Evolutionary conservation across 176 grass and related monocot genomes (phyloP), one percentile per base, ranked within the genome.

Genomic region (Cocos nucifera): DNA sequence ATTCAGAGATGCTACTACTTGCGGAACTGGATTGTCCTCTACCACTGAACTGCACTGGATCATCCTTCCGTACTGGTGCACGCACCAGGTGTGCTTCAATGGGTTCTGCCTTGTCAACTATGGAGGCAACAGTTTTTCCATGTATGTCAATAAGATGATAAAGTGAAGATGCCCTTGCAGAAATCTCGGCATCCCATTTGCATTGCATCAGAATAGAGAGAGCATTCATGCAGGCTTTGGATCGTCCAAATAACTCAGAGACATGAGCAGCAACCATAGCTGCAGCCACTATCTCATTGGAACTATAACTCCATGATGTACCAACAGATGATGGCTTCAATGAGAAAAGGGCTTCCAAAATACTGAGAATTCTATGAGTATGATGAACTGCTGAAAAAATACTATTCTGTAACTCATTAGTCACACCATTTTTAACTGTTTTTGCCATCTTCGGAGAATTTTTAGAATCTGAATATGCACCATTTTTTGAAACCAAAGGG

Each of bases 211-310:
- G 54, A 23, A 74, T 14, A 74, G 94, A 89, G 51, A 98, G 69
- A 35, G 94, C 82, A 76, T 83, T 93, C 83, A 79, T 81, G 85
- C 94, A 98, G 20, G 94, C 76, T 66, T 89, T 98, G 3, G 85
- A 98, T 39, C 82, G 77, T 22, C 85, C 80, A 83, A 98, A 98
- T 54, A 93, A 70, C 69, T 98, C 94, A 61, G 94, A 92, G 79
- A 98, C 94, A 58, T 98, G 94, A 63, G 94, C 94, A 62, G 94
- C 94, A 78, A 98, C 94, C 94, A 98, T 98, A 66, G 94, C 94
- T 17, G 94, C 94, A 59, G 94, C 94, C 56, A 93, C 88, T 60
- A 98, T 98, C 82, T 98, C 94, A 74, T 93, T 92, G 75, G 94
- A 98, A 78, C 94, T 89, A 50, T 89, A 98, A 80, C 82, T 89